Base-by-base conservation (phyloP, 2,329 filamentous ascomycete genomes). In the Aquanectria penicillioides region DNA sequence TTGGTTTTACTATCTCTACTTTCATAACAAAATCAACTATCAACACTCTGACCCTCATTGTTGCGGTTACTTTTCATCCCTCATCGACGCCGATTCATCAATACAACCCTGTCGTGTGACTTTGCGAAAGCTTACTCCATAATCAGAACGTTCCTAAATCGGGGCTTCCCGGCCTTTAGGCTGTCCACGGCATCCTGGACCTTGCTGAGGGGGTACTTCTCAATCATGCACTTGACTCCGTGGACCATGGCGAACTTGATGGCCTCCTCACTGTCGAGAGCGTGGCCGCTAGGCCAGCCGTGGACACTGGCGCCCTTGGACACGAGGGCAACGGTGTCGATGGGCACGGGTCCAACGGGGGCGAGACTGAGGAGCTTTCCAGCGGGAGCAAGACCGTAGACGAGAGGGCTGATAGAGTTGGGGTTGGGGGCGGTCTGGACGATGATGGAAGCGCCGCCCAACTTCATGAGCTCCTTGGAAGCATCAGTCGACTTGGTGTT, bases 241-340 rank as follows among this genome's bases (percentile, higher is more conserved):
- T 91, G 86, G 13, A 79, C 74, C 57, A 81, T 76, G 0, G 89
- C 83, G 69, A 93, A 93, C 3, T 79, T 79, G 48, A 93, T 82
- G 59, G 90, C 88, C 66, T 91, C 86, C 68, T 88, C 84, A 53
- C 83, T 81, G 61, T 91, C 85, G 40, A 86, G 78, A 1, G 88
- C 81, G 33, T 90, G 82, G 0, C 89, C 89, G 18, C 85, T 84
- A 0, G 90, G 81, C 73, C 83, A 87, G 9, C 88, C 88, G 61
- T 87, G 81, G 2, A 95, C 78, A 3, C 82, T 85, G 13, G 87
- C 75, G 4, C 86, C 89, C 58, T 82, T 80, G 5, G 31, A 6
- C 6, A 86, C 76, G 46, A 86, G 58, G 11, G 69, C 25, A 1
- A 62, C 51, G 0, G 78, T 79, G 62, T 85, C 71, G 18, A 86